A percentile compares a stretch with the other conserved stretches of the same genome.
These are phyloP conservation scores for Ceratocystis albifundus DNA, from an alignment of 2,329 filamentous ascomycete species.

Conservation along the genomic window DNA sequence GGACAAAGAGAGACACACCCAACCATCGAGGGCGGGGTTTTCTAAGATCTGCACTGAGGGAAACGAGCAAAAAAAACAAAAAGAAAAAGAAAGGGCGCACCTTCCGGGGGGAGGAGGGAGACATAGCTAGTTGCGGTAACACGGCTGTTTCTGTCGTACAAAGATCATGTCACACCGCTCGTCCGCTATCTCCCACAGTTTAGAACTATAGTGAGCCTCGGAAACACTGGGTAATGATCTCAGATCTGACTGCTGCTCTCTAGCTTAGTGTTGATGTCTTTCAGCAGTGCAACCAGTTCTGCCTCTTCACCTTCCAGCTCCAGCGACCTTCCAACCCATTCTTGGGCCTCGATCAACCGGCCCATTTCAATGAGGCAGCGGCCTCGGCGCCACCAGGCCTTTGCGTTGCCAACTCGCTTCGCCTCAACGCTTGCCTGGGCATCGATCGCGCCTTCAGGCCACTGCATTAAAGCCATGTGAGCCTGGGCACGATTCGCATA, in stretches of 20 bases:
- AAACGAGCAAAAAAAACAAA: neutral
- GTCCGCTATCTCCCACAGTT: neutral
- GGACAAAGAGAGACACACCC: neutral
- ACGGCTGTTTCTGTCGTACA: slow-evolving; percentile 1
- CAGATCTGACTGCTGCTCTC: slow-evolving; percentile 28
- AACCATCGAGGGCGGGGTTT: neutral
- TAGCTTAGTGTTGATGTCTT: slow-evolving; percentile 46
- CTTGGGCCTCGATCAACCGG: slow-evolving; percentile 64
- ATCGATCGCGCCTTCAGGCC: slow-evolving; percentile 79
- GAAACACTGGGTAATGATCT: neutral
- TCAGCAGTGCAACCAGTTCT: slow-evolving; percentile 52
- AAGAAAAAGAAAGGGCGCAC: neutral
- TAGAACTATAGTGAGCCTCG: neutral
- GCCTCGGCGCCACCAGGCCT: slow-evolving; percentile 86
- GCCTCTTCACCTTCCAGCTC: slow-evolving; percentile 69
- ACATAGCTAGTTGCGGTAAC: neutral
- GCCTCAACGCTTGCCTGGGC: slow-evolving; percentile 81
- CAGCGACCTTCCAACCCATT: slow-evolving; percentile 64
- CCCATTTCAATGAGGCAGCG: slow-evolving; percentile 87
- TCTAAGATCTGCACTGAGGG: neutral
- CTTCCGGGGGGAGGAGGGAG: neutral
- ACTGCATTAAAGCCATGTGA: slow-evolving; percentile 68
- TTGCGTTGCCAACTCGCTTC: slow-evolving; percentile 75
- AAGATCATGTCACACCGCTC: neutral
- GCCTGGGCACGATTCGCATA: slow-evolving; percentile 85